A percentile compares a stretch with the other conserved stretches of the same genome.
Evolutionary conservation across 1,284 basidiomycete species (phyloP).

Genomic region (Kwoniella shivajii): DNA sequence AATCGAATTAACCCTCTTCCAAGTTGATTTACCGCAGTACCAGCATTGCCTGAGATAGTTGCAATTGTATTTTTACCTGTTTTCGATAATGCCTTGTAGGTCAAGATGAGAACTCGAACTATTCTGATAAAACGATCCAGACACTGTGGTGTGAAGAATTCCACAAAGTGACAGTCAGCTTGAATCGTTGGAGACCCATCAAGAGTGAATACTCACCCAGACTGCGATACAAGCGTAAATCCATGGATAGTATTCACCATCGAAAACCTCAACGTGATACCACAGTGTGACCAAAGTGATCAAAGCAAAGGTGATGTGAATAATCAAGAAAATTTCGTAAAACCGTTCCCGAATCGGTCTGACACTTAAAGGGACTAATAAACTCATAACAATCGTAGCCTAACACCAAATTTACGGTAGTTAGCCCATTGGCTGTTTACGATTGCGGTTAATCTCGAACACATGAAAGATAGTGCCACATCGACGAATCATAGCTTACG

Average conservation of each 20-base stretch:
- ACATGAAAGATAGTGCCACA: too few relatives aligned
- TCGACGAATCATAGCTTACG: conserved; percentile 8
- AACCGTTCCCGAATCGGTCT: conserved; percentile 21
- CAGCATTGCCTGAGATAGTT: neutral
- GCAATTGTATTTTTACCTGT: conserved; percentile 1
- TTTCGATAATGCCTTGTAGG: conserved; percentile 1
- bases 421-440: neutral
- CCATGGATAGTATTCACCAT: conserved; percentile 25
- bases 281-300: conserved; percentile 24
- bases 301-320: conserved; percentile 33
- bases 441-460: neutral
- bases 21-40: neutral
- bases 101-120: neutral
- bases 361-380: conserved; percentile 30
- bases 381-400: conserved; percentile 27
- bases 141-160: neutral
- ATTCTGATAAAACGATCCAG: conserved; percentile 6
- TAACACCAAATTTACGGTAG: neutral
- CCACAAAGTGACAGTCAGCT: neutral
- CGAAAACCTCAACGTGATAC: conserved; percentile 30
- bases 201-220: conserved; percentile 24
- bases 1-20: conserved; percentile 31
- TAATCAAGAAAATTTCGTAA: conserved; percentile 38
- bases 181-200: neutral
- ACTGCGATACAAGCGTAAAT: conserved; percentile 36